A percentile compares a stretch with the other conserved stretches of the same genome.
Conservation (phyloP, 225 moss, liverwort and hornwort genomes). For the Marchantia polymorpha region DNA sequence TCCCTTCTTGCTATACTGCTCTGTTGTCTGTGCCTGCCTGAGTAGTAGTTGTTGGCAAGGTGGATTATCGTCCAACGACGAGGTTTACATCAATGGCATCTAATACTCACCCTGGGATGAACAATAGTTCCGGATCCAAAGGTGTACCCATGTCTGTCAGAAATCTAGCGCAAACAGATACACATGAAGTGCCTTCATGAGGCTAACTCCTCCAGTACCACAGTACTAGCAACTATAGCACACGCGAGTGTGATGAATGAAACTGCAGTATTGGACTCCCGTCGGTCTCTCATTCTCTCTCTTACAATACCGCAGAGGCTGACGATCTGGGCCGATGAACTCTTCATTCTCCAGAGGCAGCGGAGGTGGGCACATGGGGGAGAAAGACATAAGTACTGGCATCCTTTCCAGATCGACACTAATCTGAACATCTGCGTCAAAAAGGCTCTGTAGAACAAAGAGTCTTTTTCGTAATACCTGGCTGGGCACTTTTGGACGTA, state of each 20-base stretch:
- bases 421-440: background rate
- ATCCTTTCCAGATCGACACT: background rate
- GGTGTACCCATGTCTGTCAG: background rate
- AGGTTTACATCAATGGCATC: background rate
- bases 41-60: background rate
- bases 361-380: constrained; percentile 3
- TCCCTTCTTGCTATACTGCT: too few relatives aligned
- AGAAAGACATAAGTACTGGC: background rate
- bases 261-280: background rate
- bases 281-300: background rate
- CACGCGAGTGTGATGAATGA: background rate
- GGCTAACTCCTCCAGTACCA: background rate
- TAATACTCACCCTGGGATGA: background rate
- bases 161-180: background rate
- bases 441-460: background rate
- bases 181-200: background rate
- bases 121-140: background rate
- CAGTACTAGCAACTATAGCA: background rate
- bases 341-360: background rate
- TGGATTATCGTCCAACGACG: background rate
- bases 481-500: background rate
- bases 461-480: background rate
- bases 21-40: too few relatives aligned
- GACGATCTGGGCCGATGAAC: background rate
- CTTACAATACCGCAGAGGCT: background rate